Evolutionary conservation across 2,329 filamentous ascomycete species (phyloP).

Genomic region (Aureobasidium sp.): DNA sequence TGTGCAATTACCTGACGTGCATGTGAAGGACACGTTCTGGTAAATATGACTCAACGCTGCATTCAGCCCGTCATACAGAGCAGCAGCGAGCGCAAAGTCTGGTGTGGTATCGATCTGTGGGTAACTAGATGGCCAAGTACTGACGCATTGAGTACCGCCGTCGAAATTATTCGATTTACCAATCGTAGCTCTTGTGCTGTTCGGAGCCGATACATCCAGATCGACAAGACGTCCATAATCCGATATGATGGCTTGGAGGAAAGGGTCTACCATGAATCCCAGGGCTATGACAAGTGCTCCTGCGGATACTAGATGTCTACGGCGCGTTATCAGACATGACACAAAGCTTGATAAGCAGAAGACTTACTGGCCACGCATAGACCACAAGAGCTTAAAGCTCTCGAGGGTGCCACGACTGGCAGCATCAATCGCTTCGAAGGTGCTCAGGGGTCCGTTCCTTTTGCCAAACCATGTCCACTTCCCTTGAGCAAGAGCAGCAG

Average conservation of each 20-base stretch:
- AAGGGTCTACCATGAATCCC: not conserved
- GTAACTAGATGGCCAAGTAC: not conserved
- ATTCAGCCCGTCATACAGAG: not conserved
- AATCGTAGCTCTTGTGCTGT: not conserved
- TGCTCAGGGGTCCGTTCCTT: not conserved
- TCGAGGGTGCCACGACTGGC: not conserved
- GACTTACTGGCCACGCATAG: not conserved
- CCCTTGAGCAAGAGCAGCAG: conserved; percentile 4
- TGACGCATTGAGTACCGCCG: not conserved
- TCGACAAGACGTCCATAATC: not conserved
- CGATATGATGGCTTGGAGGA: not conserved
- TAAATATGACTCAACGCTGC: not conserved
- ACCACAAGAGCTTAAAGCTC: not conserved
- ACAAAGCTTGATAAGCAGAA: not conserved
- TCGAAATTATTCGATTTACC: not conserved
- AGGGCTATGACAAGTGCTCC: not conserved
- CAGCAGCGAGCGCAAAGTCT: not conserved
- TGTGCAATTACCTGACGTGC: not conserved
- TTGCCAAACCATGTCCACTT: conserved; percentile 10
- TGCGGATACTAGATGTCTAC: not conserved
- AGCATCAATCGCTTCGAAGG: not conserved
- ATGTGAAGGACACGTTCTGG: not conserved
- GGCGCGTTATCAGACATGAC: not conserved
- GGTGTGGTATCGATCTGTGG: not conserved
- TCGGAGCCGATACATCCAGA: not conserved